Evolutionary conservation across 768 basidiomycete genomes (phyloP), one percentile per base, ranked within the genome.

Genomic region (Leccinum truebloodii): DNA sequence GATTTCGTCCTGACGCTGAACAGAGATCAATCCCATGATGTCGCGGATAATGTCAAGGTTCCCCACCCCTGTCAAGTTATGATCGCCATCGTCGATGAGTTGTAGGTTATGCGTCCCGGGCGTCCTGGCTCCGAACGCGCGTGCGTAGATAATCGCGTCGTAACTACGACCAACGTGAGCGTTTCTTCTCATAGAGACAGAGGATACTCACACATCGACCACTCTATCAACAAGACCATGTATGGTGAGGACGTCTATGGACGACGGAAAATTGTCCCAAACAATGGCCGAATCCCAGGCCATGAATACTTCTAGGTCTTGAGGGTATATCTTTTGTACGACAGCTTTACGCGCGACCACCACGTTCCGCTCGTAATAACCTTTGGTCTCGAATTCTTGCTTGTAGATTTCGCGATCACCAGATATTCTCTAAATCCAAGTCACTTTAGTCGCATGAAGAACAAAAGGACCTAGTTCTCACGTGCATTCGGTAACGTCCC

Each of bases 401-500:
- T 78, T 72, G 81, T 86, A 86, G 16, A 65, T 56, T 44, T 63
- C 58, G 12, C 20, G 48, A 39, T 62, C 58, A 75, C 74, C 72
- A 35, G 68, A 73, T 59, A 75, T 68, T 28, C 66, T 64, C 73
- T 74, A 35, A 34, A 32, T 51, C 10, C 4, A 37, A 30, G 12
- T n/a, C 30, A 16, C 54, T 20, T 67, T 50, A 68, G 57, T 54
- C 10, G 26, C 20, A 28, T 35, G 35, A 49, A 53, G 52, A 12
- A 44, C 18, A 55, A 6, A 6, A 22, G 14, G 32, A 13, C 2
- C n/a, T 1, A n/a, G 18, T 26, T 80, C 86, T 75, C 71, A 89
- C 90, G 69, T 79, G 71, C 91, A 94, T 93, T 60, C 89, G 81
- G 70, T 92, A 92, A 55, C 92, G 81, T 6, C 86, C 90, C 18